Conservation (phyloP, 2,329 filamentous ascomycete species). For the Lecanosticta acicola region DNA sequence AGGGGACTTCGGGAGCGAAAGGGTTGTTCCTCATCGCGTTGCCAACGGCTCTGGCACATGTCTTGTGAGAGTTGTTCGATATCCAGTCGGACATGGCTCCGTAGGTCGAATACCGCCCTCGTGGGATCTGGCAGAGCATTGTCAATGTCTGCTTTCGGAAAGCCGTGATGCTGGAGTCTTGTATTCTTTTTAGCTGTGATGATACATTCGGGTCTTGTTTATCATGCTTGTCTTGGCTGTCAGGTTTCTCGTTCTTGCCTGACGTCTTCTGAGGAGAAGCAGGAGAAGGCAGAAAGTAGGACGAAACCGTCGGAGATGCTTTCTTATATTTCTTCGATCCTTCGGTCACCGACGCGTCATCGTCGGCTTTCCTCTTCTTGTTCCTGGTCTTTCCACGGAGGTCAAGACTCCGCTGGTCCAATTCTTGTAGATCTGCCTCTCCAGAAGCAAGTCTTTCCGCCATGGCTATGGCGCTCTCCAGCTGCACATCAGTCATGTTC, state of each 20-base stretch:
- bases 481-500: slow-evolving; percentile 39
- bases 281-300: slow-evolving; percentile 29
- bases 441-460: slow-evolving; percentile 36
- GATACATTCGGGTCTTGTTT: slow-evolving; percentile 15
- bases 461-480: slow-evolving; percentile 36
- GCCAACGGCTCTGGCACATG: slow-evolving; percentile 37
- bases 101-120: slow-evolving; percentile 35
- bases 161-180: slow-evolving; percentile 44
- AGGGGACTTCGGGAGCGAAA: slow-evolving; percentile 40
- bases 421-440: slow-evolving; percentile 33
- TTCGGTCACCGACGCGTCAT: neutral
- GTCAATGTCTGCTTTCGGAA: slow-evolving; percentile 40
- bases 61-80: slow-evolving; percentile 30
- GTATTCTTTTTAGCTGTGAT: slow-evolving; percentile 37
- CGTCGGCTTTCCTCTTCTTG: slow-evolving; percentile 22
- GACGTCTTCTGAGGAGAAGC: slow-evolving; percentile 9
- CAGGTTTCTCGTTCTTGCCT: neutral
- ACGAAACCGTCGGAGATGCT: slow-evolving; percentile 19
- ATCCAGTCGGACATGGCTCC: slow-evolving; percentile 33
- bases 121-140: slow-evolving; percentile 33
- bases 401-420: slow-evolving; percentile 38
- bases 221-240: neutral
- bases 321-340: slow-evolving; percentile 1
- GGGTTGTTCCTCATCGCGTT: slow-evolving; percentile 40
- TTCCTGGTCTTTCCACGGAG: slow-evolving; percentile 34